These are phyloP conservation scores for Amylocarpus encephaloides DNA, from an alignment of 2,329 filamentous ascomycete genomes.

Conservation along the genomic window DNA sequence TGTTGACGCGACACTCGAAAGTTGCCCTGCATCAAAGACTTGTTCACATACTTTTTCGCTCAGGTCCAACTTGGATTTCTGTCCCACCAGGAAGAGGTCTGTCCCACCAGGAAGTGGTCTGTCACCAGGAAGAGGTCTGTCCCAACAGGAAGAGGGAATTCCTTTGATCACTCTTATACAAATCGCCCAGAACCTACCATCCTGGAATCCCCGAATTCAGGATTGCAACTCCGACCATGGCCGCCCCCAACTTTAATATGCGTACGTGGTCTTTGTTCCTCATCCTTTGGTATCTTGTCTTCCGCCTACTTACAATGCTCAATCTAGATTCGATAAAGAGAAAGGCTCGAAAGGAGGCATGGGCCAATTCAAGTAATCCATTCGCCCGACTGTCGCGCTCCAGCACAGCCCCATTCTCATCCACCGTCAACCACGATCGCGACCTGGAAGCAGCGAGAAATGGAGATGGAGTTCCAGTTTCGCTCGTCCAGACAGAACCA, in stretches of 20 bases:
- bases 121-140: too few relatives aligned
- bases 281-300: not conserved
- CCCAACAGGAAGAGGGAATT: too few relatives aligned
- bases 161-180: not conserved
- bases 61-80: too few relatives aligned
- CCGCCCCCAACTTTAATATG: not conserved
- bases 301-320: constrained; percentile 17
- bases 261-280: not conserved
- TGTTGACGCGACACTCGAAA: too few relatives aligned
- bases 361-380: constrained; percentile 29
- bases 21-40: too few relatives aligned
- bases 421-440: not conserved
- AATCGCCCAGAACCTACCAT: not conserved
- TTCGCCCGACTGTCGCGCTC: constrained; percentile 23
- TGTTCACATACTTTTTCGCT: too few relatives aligned
- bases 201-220: not conserved
- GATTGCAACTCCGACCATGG: not conserved
- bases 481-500: constrained; percentile 21
- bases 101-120: too few relatives aligned
- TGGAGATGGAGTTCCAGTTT: constrained; percentile 8
- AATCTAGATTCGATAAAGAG: constrained; percentile 24
- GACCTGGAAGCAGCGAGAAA: constrained; percentile 9
- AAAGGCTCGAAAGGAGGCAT: constrained; percentile 29
- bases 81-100: too few relatives aligned
- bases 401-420: constrained; percentile 13